Evolutionary conservation across 495 filamentous ascomycete species (phyloP).

Genomic region (Cercophora sp.): DNA sequence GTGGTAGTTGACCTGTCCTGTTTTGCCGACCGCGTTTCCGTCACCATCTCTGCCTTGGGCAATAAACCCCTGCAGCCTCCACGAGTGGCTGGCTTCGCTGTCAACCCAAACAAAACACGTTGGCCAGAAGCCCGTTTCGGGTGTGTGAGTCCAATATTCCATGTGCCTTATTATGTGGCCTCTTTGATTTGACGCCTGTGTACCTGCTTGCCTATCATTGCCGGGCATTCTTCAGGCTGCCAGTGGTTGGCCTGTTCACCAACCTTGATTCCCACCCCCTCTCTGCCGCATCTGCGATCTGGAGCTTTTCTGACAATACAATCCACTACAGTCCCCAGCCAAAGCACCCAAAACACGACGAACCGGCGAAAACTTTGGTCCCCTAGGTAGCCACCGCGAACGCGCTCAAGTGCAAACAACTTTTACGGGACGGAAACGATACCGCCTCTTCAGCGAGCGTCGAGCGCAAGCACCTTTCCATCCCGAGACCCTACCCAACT

Average conservation of each 20-base stretch:
- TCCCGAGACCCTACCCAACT: no score
- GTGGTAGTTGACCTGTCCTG: not conserved
- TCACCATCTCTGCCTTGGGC: conserved; percentile 15
- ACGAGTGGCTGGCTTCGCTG: conserved; percentile 10
- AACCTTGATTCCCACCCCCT: not conserved
- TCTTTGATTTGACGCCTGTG: conserved; percentile 3
- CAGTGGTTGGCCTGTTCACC: conserved; percentile 1
- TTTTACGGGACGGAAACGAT: no score
- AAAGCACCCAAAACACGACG: not conserved
- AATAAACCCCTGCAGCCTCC: not conserved
- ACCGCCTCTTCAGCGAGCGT: no score
- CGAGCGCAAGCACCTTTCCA: no score
- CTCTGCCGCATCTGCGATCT: not conserved
- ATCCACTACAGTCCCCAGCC: not conserved
- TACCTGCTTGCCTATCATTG: conserved; percentile 5
- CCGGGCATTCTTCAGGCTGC: conserved; percentile 1
- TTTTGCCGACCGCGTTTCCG: conserved; percentile 11
- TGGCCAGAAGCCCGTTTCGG: not conserved
- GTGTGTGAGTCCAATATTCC: conserved; percentile 7
- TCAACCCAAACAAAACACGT: conserved; percentile 14
- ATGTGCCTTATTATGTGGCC: conserved; percentile 5
- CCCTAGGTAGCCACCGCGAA: not conserved
- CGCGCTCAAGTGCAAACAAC: not conserved
- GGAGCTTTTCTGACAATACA: conserved; percentile 3
- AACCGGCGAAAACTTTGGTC: not conserved